Conservation (phyloP, 2,329 filamentous ascomycete genomes). For the Penicillium sp. region DNA sequence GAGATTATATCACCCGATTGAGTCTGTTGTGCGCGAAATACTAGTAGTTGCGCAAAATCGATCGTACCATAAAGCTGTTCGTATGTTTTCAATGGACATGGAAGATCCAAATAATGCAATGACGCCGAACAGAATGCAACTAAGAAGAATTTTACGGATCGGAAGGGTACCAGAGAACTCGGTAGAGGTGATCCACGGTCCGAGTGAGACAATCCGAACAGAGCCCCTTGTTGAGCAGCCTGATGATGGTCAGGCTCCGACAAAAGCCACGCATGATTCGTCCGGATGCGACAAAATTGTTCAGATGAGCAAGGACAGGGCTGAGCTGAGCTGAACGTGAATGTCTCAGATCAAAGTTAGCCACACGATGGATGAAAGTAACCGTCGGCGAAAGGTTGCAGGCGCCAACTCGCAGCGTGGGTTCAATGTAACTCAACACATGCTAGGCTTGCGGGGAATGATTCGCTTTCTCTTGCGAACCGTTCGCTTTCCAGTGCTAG, state of each 20-base stretch:
- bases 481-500: not conserved
- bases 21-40: not conserved
- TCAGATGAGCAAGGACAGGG: not conserved
- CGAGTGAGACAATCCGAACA: conserved; percentile 7
- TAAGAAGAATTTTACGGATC: not conserved
- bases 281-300: not conserved
- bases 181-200: conserved; percentile 3
- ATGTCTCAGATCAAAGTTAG: conserved; percentile 8
- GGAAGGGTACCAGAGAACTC: not conserved
- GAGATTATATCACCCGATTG: not conserved
- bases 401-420: conserved; percentile 4
- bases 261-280: not conserved
- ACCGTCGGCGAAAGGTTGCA: conserved; percentile 9
- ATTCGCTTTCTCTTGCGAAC: conserved; percentile 10
- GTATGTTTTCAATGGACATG: not conserved
- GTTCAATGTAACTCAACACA: conserved; percentile 16
- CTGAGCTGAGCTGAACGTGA: conserved; percentile 6
- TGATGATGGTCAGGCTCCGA: not conserved
- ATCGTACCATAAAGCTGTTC: not conserved
- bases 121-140: not conserved
- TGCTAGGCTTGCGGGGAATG: conserved; percentile 12
- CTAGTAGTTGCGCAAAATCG: not conserved
- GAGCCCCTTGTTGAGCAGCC: conserved; percentile 3
- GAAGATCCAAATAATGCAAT: not conserved
- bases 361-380: conserved; percentile 9